Conservation (phyloP, 257 asterid genomes). For the Primulina tabacum region DNA sequence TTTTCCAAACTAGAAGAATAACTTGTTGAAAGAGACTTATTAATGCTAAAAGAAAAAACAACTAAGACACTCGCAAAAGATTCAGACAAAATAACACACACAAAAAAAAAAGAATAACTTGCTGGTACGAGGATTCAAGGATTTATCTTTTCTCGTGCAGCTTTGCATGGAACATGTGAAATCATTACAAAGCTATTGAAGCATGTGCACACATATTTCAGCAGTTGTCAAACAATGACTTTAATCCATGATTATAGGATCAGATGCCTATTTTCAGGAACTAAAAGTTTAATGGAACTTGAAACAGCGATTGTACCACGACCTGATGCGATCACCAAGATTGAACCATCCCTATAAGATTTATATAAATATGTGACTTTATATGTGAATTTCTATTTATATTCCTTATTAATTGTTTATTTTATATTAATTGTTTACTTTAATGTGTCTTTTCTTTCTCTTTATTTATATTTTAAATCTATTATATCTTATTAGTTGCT, state of each 20-base stretch:
- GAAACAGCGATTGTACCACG: conserved; percentile 71
- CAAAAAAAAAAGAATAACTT: conserved; percentile 4
- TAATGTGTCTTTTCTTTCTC: no score
- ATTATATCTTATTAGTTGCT: no score
- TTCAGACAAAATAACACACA: neutral
- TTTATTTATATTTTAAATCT: no score
- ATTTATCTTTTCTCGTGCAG: conserved; percentile 9
- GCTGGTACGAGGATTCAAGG: neutral
- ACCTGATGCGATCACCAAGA: conserved; percentile 86
- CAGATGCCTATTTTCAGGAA: conserved; percentile 39
- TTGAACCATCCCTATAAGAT: conserved; percentile 70
- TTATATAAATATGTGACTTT: no score
- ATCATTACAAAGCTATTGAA: neutral
- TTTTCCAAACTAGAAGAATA: conserved; percentile 2
- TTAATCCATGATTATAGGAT: neutral
- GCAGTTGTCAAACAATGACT: conserved; percentile 12
- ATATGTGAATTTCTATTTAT: no score
- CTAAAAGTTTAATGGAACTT: conserved; percentile 59
- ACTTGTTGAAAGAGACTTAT: neutral
- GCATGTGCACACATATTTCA: neutral
- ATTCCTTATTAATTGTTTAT: no score
- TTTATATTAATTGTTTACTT: no score
- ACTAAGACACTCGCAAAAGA: conserved; percentile 5
- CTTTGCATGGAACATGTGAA: conserved; percentile 1
- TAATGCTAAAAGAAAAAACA: conserved; percentile 14